phyloP scores from a whole-genome alignment of 1,284 basidiomycete genomes.

The Marasmius oreades region DNA sequence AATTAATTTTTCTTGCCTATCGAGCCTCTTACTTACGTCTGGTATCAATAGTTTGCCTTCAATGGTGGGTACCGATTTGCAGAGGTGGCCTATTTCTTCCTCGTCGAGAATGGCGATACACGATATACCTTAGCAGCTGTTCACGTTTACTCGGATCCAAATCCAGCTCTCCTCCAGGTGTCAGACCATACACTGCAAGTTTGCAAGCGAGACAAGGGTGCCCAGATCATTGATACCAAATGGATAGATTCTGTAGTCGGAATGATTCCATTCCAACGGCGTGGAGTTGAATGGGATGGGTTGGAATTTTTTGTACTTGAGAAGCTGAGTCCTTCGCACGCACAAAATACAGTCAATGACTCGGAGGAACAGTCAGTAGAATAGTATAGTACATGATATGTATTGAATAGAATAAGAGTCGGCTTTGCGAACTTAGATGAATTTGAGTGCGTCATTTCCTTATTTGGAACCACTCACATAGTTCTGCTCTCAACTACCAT shows the following conservation, averaged over 20 bases:
- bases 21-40: background rate
- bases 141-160: background rate
- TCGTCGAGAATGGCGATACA: background rate
- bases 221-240: background rate
- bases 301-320: background rate
- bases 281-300: background rate
- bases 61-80: background rate
- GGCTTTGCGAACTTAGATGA: too few species aligned
- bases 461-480: too few species aligned
- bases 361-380: too few species aligned
- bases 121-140: background rate
- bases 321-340: too few species aligned
- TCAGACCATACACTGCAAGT: background rate
- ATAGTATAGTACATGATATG: too few species aligned
- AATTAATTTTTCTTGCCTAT: background rate
- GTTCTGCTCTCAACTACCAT: too few species aligned
- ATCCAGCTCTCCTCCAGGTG: background rate
- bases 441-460: too few species aligned
- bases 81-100: background rate
- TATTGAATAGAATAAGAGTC: too few species aligned
- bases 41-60: conserved; percentile 1
- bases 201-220: background rate
- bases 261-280: background rate
- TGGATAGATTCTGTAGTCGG: background rate
- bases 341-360: too few species aligned